A percentile compares a stretch with the other conserved stretches of the same genome.
These are phyloP conservation scores for Didymosphaeria variabile DNA, from an alignment of 2,329 filamentous ascomycete species.

Conservation along the genomic window DNA sequence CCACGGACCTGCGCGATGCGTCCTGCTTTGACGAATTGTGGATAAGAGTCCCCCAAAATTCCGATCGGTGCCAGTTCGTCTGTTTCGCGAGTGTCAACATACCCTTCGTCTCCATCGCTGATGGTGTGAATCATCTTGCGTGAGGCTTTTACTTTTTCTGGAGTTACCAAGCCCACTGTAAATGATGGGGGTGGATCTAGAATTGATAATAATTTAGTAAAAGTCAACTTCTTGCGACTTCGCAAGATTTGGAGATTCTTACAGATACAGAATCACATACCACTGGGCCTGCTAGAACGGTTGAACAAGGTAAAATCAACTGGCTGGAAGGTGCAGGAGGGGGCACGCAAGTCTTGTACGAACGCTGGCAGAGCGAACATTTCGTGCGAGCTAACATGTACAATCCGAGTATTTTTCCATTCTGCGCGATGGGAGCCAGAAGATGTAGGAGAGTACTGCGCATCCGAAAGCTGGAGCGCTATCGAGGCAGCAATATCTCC, in stretches of 20 bases:
- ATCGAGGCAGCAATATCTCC: slow-evolving; percentile 75
- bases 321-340: slow-evolving; percentile 17
- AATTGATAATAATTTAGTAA: not conserved
- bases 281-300: slow-evolving; percentile 34
- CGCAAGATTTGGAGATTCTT: no score
- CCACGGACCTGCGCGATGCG: not conserved
- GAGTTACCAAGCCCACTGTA: not conserved
- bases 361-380: slow-evolving; percentile 72
- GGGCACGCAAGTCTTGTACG: slow-evolving; percentile 28
- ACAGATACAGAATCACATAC: no score
- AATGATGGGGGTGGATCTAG: not conserved
- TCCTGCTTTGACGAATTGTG: slow-evolving; percentile 9
- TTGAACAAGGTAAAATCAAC: slow-evolving; percentile 39
- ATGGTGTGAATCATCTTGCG: not conserved
- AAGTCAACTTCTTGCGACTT: not conserved
- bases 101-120: not conserved
- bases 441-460: slow-evolving; percentile 59
- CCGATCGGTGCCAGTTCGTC: not conserved
- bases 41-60: slow-evolving; percentile 10
- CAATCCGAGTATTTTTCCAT: slow-evolving; percentile 51
- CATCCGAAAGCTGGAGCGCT: slow-evolving; percentile 72
- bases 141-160: slow-evolving; percentile 1
- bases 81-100: not conserved
- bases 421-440: no score
- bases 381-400: slow-evolving; percentile 72